phyloP scores from a whole-genome alignment of 208 protist genomes.

The Crithidia bombi region DNA sequence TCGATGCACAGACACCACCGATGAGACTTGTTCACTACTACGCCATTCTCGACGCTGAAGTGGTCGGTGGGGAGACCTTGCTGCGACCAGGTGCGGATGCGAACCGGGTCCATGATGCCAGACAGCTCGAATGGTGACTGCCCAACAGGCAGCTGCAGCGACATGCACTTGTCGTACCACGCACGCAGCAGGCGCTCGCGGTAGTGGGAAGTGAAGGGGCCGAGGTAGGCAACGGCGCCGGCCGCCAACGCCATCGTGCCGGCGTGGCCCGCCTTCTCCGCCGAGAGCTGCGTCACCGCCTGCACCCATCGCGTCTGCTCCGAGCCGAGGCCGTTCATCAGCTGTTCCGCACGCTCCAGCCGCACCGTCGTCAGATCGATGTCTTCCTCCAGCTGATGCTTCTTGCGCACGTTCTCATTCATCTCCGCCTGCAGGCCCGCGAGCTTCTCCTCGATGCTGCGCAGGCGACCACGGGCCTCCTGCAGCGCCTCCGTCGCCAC shows the following conservation, averaged over 20 bases:
- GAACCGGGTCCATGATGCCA: conserved; percentile 92
- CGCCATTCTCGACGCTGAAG: conserved; percentile 94
- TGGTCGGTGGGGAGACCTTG: conserved; percentile 94
- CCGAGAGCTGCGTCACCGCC: conserved; percentile 68
- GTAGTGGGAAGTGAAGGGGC: conserved; percentile 90
- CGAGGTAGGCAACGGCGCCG: conserved; percentile 93
- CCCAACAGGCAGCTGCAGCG: conserved; percentile 73
- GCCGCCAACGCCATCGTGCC: conserved; percentile 88
- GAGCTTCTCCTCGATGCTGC: conserved; percentile 88
- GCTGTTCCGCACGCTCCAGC: conserved; percentile 88
- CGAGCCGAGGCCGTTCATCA: conserved; percentile 88
- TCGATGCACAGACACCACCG: conserved; percentile 96
- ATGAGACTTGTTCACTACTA: conserved; percentile 86
- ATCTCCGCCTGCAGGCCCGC: conserved; percentile 77
- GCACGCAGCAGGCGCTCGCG: conserved; percentile 70
- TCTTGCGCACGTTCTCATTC: conserved; percentile 88
- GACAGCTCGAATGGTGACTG: conserved; percentile 76
- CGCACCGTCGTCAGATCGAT: conserved; percentile 91
- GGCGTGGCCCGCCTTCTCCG: conserved; percentile 60
- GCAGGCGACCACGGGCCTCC: conserved; percentile 71
- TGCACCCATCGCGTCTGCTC: conserved; percentile 85
- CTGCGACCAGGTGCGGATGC: conserved; percentile 94
- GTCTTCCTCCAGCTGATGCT: conserved; percentile 92
- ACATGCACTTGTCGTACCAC: conserved; percentile 77
- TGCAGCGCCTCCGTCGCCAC: conserved; percentile 75